Evolutionary conservation across 2,329 filamentous ascomycete species (phyloP), one percentile per base, ranked within the genome.

Genomic region (Pseudopyricularia cyperi): DNA sequence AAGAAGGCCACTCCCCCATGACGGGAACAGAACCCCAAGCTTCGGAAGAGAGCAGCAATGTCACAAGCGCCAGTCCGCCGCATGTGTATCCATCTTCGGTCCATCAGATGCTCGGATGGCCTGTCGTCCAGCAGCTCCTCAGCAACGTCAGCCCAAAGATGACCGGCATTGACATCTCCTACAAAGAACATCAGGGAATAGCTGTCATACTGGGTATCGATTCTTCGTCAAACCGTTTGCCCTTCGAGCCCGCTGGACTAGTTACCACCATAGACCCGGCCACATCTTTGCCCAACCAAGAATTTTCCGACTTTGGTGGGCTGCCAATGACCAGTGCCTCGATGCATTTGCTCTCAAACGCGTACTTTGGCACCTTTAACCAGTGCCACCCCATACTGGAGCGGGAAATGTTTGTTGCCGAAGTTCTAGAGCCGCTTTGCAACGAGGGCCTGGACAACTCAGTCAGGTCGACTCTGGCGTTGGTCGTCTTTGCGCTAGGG

Each of bases 351-450:
- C 66, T 78, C 35, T 70, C 71, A 53, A 75, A 74, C 48, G 69
- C 71, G 0, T 83, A 78, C 58, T 83, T 83, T 59, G 73, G 79
- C 57, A 75, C 71, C 2, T 78, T 79, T 63, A 82, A 82, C 59
- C 67, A 78, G 12, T 59, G 80, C 14, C 74, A 75, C 57, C 79
- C 79, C 0, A 71, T 83, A 35, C 66, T 83, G 59, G 77, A 81
- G 55, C 68, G 75, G n/a, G 71, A 77, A 33, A 65, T 63, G 22
- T 83, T 82, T 60, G 65, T 71, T 55, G 66, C 69, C 7, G 67
- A 71, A 35, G 72, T 68, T 2, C 59, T 82, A 8, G 62, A 66
- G 1, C 62, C 67, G 6, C 68, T 80, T 3, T 59, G 73, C 37
- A 67, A 65, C 12, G 66, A 71, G 47, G 72, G 74, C 0, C 76